phyloP scores from a whole-genome alignment of 1,284 basidiomycete genomes.

The Trichosporon sp. region DNA sequence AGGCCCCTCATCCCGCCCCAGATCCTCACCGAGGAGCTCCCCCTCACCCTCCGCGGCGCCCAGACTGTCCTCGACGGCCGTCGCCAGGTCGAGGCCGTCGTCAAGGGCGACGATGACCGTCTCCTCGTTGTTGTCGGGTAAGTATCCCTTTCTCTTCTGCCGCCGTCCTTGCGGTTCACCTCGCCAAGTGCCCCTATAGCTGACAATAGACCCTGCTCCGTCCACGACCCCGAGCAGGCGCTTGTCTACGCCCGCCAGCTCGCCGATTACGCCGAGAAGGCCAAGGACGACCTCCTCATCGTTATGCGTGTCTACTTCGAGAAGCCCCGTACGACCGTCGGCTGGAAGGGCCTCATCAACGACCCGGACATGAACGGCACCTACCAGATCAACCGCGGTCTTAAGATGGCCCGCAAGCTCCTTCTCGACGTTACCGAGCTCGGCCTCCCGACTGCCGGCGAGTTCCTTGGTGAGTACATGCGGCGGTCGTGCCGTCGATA shows the following conservation, averaged over 20 bases:
- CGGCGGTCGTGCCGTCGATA: background rate
- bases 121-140: conserved; percentile 84
- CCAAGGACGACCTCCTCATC: conserved; percentile 86
- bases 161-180: background rate
- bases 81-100: conserved; percentile 71
- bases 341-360: conserved; percentile 66
- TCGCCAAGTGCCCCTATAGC: background rate
- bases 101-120: conserved; percentile 83
- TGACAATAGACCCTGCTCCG: conserved; percentile 76
- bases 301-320: conserved; percentile 98
- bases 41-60: conserved; percentile 54
- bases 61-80: conserved; percentile 79
- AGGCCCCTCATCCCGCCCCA: conserved; percentile 88
- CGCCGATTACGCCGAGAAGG: conserved; percentile 74
- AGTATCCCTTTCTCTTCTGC: conserved; percentile 42
- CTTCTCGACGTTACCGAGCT: conserved; percentile 85
- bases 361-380: conserved; percentile 87
- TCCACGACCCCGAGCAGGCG: conserved; percentile 83
- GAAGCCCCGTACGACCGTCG: conserved; percentile 86
- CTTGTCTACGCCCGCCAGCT: conserved; percentile 80
- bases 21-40: conserved; percentile 81
- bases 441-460: conserved; percentile 90
- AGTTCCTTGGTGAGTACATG: conserved; percentile 70
- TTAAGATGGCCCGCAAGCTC: conserved; percentile 81
- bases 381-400: conserved; percentile 96